Evolutionary conservation across 2,329 filamentous ascomycete species (phyloP).

Genomic region (Clonostachys chloroleuca): DNA sequence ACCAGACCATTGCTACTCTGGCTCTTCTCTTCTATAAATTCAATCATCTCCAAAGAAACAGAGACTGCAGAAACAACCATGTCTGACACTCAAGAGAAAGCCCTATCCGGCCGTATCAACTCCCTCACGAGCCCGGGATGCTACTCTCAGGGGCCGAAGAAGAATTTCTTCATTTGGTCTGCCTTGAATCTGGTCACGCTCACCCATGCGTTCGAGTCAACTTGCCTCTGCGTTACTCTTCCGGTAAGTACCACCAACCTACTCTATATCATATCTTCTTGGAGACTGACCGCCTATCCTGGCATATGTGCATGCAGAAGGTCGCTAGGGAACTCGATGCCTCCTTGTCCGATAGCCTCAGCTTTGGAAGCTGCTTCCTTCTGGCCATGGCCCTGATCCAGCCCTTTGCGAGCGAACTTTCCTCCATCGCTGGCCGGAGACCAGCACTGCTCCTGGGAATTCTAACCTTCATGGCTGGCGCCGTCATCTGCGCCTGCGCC

Average conservation of each 20-base stretch:
- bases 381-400: conserved; percentile 60
- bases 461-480: conserved; percentile 32
- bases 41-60: too few relatives aligned
- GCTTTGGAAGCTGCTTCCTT: conserved; percentile 59
- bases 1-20: too few relatives aligned
- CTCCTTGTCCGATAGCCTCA: conserved; percentile 13
- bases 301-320: conserved; percentile 1
- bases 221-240: conserved; percentile 18
- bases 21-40: too few relatives aligned
- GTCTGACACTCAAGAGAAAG: too few relatives aligned
- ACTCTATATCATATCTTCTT: not conserved
- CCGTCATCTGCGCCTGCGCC: conserved; percentile 26
- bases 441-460: conserved; percentile 10
- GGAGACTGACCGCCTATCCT: not conserved
- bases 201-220: conserved; percentile 16
- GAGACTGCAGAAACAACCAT: too few relatives aligned
- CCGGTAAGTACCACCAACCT: conserved; percentile 7
- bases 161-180: conserved; percentile 9
- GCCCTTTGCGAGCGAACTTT: conserved; percentile 35
- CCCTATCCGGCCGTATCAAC: too few relatives aligned
- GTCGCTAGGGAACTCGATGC: conserved; percentile 15
- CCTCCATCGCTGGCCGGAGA: conserved; percentile 26
- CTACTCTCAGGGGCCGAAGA: not conserved
- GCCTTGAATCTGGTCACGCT: conserved; percentile 12
- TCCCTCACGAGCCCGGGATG: not conserved